Conservation (phyloP, 768 basidiomycete species). For the Collybiopsis confluens region DNA sequence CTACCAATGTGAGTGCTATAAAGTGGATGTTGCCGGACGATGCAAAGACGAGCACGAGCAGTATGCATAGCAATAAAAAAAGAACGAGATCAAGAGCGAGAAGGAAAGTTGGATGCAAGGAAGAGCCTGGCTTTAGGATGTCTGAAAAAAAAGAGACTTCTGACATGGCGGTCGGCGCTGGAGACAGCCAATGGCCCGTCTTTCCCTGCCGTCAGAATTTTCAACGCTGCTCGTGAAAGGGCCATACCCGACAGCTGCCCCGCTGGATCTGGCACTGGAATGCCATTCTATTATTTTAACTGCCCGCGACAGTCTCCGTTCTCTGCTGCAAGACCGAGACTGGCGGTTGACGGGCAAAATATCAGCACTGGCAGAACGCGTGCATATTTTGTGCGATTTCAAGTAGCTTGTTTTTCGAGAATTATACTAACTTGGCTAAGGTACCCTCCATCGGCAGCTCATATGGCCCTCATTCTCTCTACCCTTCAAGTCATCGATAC, state of each 20-base stretch:
- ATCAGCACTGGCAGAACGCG: neutral
- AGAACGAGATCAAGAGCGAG: conserved; percentile 62
- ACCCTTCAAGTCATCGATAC: conserved; percentile 1
- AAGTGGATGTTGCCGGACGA: conserved; percentile 68
- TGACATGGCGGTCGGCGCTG: no score
- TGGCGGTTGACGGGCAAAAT: neutral
- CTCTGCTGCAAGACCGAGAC: neutral
- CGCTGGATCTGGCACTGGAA: neutral
- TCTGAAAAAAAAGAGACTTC: conserved; percentile 44
- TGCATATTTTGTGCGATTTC: neutral
- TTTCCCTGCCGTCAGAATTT: neutral
- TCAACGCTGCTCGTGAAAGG: neutral
- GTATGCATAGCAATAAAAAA: conserved; percentile 49
- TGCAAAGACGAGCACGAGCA: conserved; percentile 52
- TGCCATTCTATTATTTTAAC: neutral
- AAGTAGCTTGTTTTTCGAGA: neutral
- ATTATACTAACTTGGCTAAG: neutral
- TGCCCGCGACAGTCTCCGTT: neutral
- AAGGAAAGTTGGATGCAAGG: conserved; percentile 67
- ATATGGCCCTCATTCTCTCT: conserved; percentile 1
- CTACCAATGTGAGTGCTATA: conserved; percentile 60
- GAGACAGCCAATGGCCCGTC: neutral
- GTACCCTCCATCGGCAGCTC: conserved; percentile 2
- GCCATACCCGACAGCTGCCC: neutral
- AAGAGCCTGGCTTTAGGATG: conserved; percentile 72